A percentile compares a stretch with the other conserved stretches of the same genome.
Evolutionary conservation across 441 rosid genomes (phyloP).

Genomic region (Populus hybrid): DNA sequence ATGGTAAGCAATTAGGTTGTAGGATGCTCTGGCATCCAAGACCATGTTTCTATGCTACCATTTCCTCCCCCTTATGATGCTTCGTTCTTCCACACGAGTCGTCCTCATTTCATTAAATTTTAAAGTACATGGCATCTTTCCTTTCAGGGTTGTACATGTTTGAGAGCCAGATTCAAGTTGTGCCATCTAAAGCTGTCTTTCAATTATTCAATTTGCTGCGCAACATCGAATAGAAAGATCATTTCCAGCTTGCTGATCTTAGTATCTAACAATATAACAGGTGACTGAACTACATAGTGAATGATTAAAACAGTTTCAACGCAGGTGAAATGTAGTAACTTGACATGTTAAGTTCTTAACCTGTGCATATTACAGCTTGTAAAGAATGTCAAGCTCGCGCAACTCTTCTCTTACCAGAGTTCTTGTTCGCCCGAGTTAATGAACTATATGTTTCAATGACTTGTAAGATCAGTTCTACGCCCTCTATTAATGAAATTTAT

Average conservation of each 20-base stretch:
- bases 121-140: not conserved
- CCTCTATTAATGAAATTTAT: not conserved
- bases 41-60: not conserved
- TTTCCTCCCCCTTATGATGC: not conserved
- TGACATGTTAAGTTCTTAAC: not conserved
- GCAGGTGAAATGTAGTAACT: not conserved
- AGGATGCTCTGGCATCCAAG: not conserved
- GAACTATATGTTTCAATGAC: not conserved
- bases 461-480: not conserved
- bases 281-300: not conserved
- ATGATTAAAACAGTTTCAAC: not conserved
- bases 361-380: not conserved
- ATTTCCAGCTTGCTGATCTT: not conserved
- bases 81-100: not conserved
- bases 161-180: not conserved
- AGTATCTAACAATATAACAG: not conserved
- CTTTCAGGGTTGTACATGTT: not conserved
- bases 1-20: not conserved
- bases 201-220: not conserved
- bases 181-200: constrained; percentile 2
- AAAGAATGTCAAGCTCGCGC: not conserved
- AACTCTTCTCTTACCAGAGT: not conserved
- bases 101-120: not conserved
- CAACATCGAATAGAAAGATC: not conserved
- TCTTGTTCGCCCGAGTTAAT: not conserved